These are phyloP conservation scores for Penicillium sp. DNA, from an alignment of 2,329 filamentous ascomycete species.

Conservation along the genomic window DNA sequence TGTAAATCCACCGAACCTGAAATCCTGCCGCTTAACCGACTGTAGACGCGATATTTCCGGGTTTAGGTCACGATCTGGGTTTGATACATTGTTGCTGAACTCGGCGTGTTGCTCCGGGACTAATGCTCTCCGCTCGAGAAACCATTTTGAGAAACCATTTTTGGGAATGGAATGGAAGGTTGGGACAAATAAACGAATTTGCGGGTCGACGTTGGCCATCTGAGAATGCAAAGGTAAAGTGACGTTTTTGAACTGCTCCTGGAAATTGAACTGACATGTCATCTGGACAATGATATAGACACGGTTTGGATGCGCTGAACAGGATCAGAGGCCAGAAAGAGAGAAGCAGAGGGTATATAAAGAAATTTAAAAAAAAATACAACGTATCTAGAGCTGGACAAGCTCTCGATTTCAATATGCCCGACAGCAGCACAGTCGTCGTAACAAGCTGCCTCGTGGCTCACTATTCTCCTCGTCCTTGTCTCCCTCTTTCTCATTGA, in stretches of 20 bases:
- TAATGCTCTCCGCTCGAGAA: background rate
- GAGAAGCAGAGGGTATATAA: slow-evolving; percentile 9
- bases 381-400: background rate
- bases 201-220: background rate
- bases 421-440: slow-evolving; percentile 14
- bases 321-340: background rate
- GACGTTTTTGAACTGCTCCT: background rate
- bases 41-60: background rate
- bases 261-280: background rate
- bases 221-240: background rate
- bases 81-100: slow-evolving; percentile 1
- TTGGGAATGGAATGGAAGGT: background rate
- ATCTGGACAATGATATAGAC: background rate
- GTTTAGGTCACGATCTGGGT: background rate
- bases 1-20: background rate
- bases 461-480: slow-evolving; percentile 6
- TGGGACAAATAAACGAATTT: background rate
- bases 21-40: background rate
- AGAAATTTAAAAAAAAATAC: background rate
- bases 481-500: slow-evolving; percentile 3
- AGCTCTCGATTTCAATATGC: background rate
- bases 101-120: background rate
- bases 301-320: background rate
- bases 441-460: slow-evolving; percentile 12
- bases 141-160: slow-evolving; percentile 2